Conservation (phyloP, 2,329 filamentous ascomycete species). For the Botrytis aclada region DNA sequence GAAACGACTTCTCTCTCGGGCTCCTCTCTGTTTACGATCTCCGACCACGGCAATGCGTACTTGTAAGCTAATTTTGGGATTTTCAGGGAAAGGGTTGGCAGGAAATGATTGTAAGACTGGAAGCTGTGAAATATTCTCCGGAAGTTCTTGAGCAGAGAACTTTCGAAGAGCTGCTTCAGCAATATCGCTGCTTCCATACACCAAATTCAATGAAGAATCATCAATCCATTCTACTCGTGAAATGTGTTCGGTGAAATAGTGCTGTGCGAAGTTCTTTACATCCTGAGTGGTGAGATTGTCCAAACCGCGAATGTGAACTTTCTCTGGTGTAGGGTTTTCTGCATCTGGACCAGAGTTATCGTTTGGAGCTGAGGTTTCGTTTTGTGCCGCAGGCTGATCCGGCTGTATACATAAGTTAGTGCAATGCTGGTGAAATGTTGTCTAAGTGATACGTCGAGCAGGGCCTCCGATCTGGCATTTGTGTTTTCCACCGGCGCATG, state of each 20-base stretch:
- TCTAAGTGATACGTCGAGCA: background rate
- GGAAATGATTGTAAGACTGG: constrained; percentile 62
- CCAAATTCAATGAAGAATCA: constrained; percentile 82
- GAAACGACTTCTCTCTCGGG: constrained; percentile 79
- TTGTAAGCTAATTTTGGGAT: constrained; percentile 66
- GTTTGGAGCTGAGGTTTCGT: constrained; percentile 31
- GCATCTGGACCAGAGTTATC: constrained; percentile 30
- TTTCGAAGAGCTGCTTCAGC: constrained; percentile 55
- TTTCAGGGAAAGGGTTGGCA: constrained; percentile 65
- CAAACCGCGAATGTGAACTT: constrained; percentile 71
- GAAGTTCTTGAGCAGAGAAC: constrained; percentile 48
- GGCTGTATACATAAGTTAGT: constrained; percentile 20
- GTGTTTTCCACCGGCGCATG: background rate
- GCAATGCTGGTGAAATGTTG: background rate
- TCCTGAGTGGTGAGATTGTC: constrained; percentile 78
- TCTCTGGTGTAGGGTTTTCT: constrained; percentile 29
- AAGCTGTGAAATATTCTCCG: constrained; percentile 50
- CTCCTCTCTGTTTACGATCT: constrained; percentile 78
- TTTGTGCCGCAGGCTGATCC: constrained; percentile 21
- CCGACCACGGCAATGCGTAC: constrained; percentile 70
- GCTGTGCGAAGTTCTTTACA: constrained; percentile 69
- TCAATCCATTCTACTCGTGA: constrained; percentile 88
- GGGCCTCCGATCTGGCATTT: background rate
- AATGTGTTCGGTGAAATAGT: constrained; percentile 60
- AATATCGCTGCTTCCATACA: constrained; percentile 60